Evolutionary conservation across 2,329 filamentous ascomycete species (phyloP).

Genomic region (Sporothrix globosa): DNA sequence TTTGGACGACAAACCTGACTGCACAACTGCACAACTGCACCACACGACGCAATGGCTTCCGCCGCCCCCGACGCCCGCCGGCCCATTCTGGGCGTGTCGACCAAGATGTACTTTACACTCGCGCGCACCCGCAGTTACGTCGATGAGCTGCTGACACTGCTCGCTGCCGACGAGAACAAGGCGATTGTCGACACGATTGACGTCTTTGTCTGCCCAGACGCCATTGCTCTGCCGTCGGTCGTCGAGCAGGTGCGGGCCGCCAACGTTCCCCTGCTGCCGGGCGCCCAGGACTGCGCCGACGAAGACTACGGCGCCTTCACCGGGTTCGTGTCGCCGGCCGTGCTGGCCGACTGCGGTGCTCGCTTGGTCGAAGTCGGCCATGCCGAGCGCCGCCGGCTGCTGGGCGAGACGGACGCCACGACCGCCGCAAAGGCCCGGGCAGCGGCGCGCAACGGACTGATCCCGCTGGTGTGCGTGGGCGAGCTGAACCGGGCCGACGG

Average conservation of each 20-base stretch:
- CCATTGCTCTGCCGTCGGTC: conserved; percentile 65
- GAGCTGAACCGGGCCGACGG: conserved; percentile 55
- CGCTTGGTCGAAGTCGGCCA: conserved; percentile 78
- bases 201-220: conserved; percentile 78
- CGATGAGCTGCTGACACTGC: conserved; percentile 51
- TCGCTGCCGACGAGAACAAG: conserved; percentile 40
- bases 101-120: conserved; percentile 80
- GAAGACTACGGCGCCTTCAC: conserved; percentile 74
- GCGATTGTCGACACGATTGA: conserved; percentile 56
- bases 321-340: conserved; percentile 72
- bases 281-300: conserved; percentile 76
- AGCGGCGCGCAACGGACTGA: conserved; percentile 67
- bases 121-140: conserved; percentile 63
- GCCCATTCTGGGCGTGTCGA: conserved; percentile 71
- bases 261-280: conserved; percentile 60
- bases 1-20: not conserved
- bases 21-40: not conserved
- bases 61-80: conserved; percentile 46
- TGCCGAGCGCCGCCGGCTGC: conserved; percentile 73
- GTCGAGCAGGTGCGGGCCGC: conserved; percentile 52
- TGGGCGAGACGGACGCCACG: conserved; percentile 72
- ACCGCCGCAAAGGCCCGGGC: conserved; percentile 72
- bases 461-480: conserved; percentile 79
- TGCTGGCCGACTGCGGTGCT: conserved; percentile 69
- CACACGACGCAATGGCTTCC: not conserved